Conservation (phyloP, 352 stramenopile genomes). For the Pythium inflatum region DNA sequence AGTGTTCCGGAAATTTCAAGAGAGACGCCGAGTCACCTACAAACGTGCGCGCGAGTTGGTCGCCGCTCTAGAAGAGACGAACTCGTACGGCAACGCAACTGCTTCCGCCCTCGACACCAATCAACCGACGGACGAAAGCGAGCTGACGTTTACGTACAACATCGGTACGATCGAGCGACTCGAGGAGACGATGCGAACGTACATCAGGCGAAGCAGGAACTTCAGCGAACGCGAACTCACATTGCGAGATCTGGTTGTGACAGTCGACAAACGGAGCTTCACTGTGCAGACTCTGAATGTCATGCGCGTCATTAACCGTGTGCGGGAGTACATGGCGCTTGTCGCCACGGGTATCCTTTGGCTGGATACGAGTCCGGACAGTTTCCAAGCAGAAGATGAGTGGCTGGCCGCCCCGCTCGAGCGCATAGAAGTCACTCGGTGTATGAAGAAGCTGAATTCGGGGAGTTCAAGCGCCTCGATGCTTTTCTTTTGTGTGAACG, state of each 20-base stretch:
- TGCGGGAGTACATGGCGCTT: background rate
- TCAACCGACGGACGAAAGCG: too few species aligned
- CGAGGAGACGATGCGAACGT: background rate
- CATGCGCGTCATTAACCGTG: background rate
- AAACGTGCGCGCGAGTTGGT: too few species aligned
- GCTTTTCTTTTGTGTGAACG: background rate
- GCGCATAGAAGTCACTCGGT: background rate
- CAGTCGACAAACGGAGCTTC: background rate
- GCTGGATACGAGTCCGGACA: background rate
- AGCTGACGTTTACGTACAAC: too few species aligned
- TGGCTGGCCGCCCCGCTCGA: background rate
- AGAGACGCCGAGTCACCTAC: too few species aligned
- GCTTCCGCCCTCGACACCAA: too few species aligned
- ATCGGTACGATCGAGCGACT: too few species aligned
- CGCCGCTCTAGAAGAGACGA: too few species aligned
- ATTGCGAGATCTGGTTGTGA: background rate
- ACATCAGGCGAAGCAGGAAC: too few species aligned
- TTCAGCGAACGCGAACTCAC: too few species aligned
- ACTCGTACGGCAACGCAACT: too few species aligned
- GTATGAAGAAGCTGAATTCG: background rate
- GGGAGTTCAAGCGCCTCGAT: background rate
- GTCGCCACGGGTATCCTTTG: background rate
- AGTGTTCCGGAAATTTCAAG: too few species aligned
- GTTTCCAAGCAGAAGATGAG: background rate
- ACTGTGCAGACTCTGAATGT: background rate